Conservation (phyloP, 768 basidiomycete species). For the Chalciporus piperatus region DNA sequence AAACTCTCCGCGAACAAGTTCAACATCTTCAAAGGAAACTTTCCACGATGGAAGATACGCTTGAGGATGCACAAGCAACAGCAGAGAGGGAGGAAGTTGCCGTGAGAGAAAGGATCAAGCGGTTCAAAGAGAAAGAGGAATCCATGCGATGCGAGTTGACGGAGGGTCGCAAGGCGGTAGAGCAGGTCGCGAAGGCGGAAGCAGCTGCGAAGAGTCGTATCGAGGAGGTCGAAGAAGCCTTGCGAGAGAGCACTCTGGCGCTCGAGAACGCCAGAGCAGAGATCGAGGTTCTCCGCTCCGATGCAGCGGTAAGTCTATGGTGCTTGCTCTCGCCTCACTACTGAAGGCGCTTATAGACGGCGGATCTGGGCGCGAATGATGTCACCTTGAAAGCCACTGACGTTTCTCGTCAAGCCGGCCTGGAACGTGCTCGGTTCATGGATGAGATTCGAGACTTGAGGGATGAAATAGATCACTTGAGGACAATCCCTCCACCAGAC, state of each 20-base stretch:
- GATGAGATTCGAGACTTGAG: conserved; percentile 58
- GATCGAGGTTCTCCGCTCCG: conserved; percentile 74
- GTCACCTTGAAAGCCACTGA: conserved; percentile 46
- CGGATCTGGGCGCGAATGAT: conserved; percentile 49
- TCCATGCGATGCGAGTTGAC: conserved; percentile 66
- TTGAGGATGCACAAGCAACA: conserved; percentile 71
- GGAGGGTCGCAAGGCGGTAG: conserved; percentile 62
- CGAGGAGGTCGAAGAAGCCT: conserved; percentile 86
- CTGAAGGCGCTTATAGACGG: conserved; percentile 31
- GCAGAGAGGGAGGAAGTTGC: conserved; percentile 73
- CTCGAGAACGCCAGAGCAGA: conserved; percentile 90
- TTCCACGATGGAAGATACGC: conserved; percentile 70
- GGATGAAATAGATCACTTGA: conserved; percentile 42
- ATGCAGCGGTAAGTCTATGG: conserved; percentile 60
- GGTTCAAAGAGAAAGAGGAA: conserved; percentile 73
- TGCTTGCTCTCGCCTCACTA: neutral
- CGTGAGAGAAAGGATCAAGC: conserved; percentile 59
- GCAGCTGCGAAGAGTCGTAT: conserved; percentile 58
- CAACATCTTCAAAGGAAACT: conserved; percentile 81
- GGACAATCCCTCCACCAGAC: conserved; percentile 22
- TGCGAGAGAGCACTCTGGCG: conserved; percentile 82
- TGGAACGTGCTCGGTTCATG: conserved; percentile 49
- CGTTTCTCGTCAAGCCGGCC: conserved; percentile 44
- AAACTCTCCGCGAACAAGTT: conserved; percentile 87
- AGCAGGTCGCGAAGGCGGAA: conserved; percentile 62